Percentiles rank a stretch among this genome's conserved stretches.
These are phyloP conservation scores for Pistacia integerrima DNA, from an alignment of 345 rosid species.

Conservation along the genomic window DNA sequence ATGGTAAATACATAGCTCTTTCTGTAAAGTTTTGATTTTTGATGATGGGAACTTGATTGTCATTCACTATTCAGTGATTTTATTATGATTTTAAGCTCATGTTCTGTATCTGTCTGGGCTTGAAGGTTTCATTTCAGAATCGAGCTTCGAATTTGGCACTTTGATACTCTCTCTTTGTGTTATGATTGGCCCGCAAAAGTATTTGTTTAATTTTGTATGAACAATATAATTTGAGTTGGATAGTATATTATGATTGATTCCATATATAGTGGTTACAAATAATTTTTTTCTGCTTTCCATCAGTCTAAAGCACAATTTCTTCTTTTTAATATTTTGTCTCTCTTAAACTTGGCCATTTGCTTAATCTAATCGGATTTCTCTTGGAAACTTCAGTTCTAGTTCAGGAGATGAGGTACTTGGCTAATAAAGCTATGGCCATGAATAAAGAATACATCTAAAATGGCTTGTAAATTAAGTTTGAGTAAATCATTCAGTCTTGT, in stretches of 20 bases:
- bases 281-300: neutral
- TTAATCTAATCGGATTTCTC: neutral
- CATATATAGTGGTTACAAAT: neutral
- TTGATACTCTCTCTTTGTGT: neutral
- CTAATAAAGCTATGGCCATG: constrained; percentile 6
- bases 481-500: neutral
- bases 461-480: neutral
- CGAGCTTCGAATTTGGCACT: neutral
- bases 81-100: neutral
- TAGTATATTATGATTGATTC: neutral
- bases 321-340: neutral
- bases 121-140: neutral
- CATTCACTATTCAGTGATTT: neutral
- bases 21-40: neutral
- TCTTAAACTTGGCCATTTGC: constrained; percentile 16
- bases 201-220: neutral
- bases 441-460: neutral
- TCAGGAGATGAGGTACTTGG: neutral
- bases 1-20: neutral
- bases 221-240: too few species aligned
- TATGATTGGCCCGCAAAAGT: neutral
- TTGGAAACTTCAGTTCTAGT: constrained; percentile 18
- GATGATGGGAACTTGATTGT: constrained; percentile 2
- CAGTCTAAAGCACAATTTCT: neutral
- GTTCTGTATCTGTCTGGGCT: neutral